A percentile compares a stretch with the other conserved stretches of the same genome.
Evolutionary conservation across 768 basidiomycete genomes (phyloP).

Genomic region (Rhodotorula sphaerocarpa): DNA sequence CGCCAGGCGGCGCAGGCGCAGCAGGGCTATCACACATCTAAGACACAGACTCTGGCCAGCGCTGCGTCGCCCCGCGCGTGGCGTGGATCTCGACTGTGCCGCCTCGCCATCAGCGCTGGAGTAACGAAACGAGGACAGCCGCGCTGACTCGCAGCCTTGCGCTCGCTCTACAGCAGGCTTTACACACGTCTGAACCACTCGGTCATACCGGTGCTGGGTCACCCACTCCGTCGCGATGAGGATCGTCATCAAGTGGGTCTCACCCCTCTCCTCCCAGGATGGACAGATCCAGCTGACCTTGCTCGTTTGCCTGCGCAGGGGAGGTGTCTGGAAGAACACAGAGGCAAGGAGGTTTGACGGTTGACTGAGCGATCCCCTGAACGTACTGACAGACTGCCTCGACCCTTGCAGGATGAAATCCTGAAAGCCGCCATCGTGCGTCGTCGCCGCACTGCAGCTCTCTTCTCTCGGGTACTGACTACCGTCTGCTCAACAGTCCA

Average conservation of each 20-base stretch:
- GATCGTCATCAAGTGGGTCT: conserved; percentile 34
- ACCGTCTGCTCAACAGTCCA: conserved; percentile 48
- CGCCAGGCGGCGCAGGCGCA: no score
- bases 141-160: no score
- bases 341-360: conserved; percentile 59
- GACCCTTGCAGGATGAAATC: conserved; percentile 88
- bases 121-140: no score
- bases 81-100: no score
- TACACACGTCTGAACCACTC: no score
- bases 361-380: not conserved
- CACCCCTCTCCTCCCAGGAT: not conserved
- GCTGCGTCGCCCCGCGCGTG: no score
- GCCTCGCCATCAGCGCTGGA: no score
- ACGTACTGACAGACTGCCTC: not conserved
- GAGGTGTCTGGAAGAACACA: conserved; percentile 60
- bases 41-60: no score
- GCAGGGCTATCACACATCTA: no score
- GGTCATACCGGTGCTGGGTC: no score
- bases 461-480: not conserved
- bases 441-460: not conserved
- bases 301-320: not conserved
- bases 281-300: not conserved
- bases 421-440: conserved; percentile 81
- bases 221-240: conserved; percentile 17
- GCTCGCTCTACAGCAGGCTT: no score